Base-by-base conservation (phyloP, 2,329 filamentous ascomycete species). In the Leptodontidium sp. region DNA sequence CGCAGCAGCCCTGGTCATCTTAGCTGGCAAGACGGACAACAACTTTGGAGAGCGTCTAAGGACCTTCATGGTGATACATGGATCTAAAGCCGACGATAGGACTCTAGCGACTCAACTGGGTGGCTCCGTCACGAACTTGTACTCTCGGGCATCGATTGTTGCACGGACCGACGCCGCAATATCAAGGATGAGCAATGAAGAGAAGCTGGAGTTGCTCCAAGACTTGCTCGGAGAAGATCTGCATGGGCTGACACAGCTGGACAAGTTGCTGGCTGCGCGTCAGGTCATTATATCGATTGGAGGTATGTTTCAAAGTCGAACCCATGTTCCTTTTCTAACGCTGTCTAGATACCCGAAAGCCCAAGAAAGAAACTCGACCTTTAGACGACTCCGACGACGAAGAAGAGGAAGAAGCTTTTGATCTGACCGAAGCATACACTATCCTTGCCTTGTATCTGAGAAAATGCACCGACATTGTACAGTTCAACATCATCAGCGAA, bases 401-500 rank as follows among this genome's bases (percentile, higher is more conserved):
- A 24, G 65, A 62, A 3, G 67, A 67, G 17, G 66, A 71, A 62
- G 65, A 62, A 50, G 49, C 71, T 4, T 72, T 76, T 61, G 67
- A 74, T 61, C 64, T 78, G 17, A 75, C 74, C 2, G 65, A 49
- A 26, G 71, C 68, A 29, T 79, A 77, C 64, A 74, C 71, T 38
- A 64, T 71, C 17, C 67, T 79, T 11, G 74, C 72, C 47, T 38
- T 61, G 4, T 65, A 75, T 35, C 64, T 78, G 2, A 67, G 64
- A 59, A 75, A 75, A 66, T 68, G 64, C 2, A 72, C 70, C 11
- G 69, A 69, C 9, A 61, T 75, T 65, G 70, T 75, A 29, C 71
- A 74, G 55, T 78, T 79, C 70, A 73, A 71, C 61, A 67, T 78
- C 35, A 72, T 76, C 8, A 75, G 71, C 50, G 76, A 78, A 59